phyloP scores from a whole-genome alignment of 345 rosid genomes.

The Salix suchowensis region DNA sequence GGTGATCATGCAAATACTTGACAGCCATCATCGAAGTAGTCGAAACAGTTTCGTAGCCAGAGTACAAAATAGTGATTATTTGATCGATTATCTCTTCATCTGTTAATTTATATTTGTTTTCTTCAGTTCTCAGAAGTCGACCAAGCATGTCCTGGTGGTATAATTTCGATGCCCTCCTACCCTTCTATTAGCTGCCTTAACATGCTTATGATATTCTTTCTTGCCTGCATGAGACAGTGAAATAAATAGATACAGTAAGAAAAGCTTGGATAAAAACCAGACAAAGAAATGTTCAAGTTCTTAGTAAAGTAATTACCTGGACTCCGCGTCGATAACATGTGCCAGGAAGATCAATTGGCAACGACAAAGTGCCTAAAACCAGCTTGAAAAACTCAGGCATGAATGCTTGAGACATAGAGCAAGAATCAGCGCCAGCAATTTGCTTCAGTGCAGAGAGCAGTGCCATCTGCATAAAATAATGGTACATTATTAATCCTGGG shows the following conservation, averaged over 20 bases:
- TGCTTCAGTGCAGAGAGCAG: conserved; percentile 50
- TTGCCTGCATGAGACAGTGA: conserved; percentile 35
- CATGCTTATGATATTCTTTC: conserved; percentile 44
- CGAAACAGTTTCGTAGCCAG: conserved; percentile 83
- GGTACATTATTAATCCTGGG: background rate
- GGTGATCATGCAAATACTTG: conserved; percentile 72
- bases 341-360: conserved; percentile 76
- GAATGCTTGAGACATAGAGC: conserved; percentile 33
- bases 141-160: conserved; percentile 59
- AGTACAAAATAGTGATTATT: conserved; percentile 59
- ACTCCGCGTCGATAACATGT: conserved; percentile 64
- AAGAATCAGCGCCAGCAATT: conserved; percentile 44
- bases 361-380: conserved; percentile 67
- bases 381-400: conserved; percentile 63
- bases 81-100: conserved; percentile 78
- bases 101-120: conserved; percentile 33
- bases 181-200: conserved; percentile 41
- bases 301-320: conserved; percentile 37
- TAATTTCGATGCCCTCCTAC: conserved; percentile 45
- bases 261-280: background rate
- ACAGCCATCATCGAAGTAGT: conserved; percentile 78
- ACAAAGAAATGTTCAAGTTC: background rate
- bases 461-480: conserved; percentile 52
- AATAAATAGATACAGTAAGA: background rate
- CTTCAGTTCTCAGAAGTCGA: conserved; percentile 47